These are phyloP conservation scores for Centella asiatica DNA, from an alignment of 129 eudicot species.

Conservation along the genomic window DNA sequence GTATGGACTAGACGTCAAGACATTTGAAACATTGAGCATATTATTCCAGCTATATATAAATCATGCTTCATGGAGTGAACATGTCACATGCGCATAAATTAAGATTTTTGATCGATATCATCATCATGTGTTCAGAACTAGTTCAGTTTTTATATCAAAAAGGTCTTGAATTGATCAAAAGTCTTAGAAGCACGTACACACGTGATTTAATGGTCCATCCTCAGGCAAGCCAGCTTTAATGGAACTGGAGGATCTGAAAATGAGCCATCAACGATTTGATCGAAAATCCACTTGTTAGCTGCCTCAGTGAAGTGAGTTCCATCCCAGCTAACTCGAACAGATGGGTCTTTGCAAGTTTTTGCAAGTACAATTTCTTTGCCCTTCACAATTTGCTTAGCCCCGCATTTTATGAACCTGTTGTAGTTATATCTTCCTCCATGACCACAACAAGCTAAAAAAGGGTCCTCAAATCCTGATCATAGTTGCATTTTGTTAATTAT, in stretches of 20 bases:
- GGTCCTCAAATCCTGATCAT: slow-evolving; percentile 68
- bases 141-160: background rate
- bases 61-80: background rate
- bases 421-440: slow-evolving; percentile 77
- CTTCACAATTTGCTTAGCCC: slow-evolving; percentile 36
- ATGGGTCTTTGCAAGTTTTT: slow-evolving; percentile 53
- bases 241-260: slow-evolving; percentile 67
- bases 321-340: slow-evolving; percentile 51
- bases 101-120: background rate
- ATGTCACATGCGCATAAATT: background rate
- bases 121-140: background rate
- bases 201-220: slow-evolving; percentile 1
- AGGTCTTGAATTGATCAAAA: background rate
- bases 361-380: slow-evolving; percentile 46
- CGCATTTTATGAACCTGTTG: slow-evolving; percentile 47
- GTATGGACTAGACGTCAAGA: too few relatives aligned
- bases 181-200: background rate
- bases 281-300: slow-evolving; percentile 73
- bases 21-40: too few relatives aligned
- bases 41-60: too few relatives aligned
- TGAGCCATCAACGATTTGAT: slow-evolving; percentile 48
- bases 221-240: slow-evolving; percentile 41
- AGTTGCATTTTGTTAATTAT: background rate
- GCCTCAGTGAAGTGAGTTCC: slow-evolving; percentile 83
- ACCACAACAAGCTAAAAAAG: slow-evolving; percentile 69